A percentile compares a stretch with the other conserved stretches of the same genome.
Evolutionary conservation across 495 filamentous ascomycete genomes (phyloP).

Genomic region (Daldinia vernicosa): DNA sequence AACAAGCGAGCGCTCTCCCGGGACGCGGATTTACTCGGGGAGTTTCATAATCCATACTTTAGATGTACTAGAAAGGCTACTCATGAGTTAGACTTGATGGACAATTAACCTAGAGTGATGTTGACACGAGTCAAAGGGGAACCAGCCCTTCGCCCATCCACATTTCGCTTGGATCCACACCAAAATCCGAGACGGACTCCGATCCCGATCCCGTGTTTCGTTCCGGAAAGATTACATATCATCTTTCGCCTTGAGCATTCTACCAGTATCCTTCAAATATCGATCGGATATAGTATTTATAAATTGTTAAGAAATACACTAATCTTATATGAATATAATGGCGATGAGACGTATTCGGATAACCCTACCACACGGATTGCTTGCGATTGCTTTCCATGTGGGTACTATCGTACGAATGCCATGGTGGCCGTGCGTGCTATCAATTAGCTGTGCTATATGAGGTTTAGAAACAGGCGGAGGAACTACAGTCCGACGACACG

Average conservation of each 20-base stretch:
- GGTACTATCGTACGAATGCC: background rate
- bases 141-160: background rate
- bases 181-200: slow-evolving; percentile 4
- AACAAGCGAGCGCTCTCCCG: slow-evolving; percentile 51
- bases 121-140: background rate
- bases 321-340: background rate
- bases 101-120: background rate
- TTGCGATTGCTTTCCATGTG: background rate
- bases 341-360: background rate
- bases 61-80: too few relatives aligned
- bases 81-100: background rate
- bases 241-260: background rate
- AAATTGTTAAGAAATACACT: background rate
- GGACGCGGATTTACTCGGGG: slow-evolving; percentile 47
- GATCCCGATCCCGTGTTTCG: slow-evolving; percentile 20
- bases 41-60: slow-evolving; percentile 19
- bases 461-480: background rate
- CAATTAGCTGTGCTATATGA: background rate
- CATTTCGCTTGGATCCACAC: background rate
- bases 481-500: background rate
- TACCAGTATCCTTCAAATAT: background rate
- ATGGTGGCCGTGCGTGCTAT: background rate
- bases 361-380: background rate
- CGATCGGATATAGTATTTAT: background rate
- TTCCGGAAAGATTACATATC: background rate